Conservation (phyloP, 2,329 filamentous ascomycete species). For the Talaromyces sp. region DNA sequence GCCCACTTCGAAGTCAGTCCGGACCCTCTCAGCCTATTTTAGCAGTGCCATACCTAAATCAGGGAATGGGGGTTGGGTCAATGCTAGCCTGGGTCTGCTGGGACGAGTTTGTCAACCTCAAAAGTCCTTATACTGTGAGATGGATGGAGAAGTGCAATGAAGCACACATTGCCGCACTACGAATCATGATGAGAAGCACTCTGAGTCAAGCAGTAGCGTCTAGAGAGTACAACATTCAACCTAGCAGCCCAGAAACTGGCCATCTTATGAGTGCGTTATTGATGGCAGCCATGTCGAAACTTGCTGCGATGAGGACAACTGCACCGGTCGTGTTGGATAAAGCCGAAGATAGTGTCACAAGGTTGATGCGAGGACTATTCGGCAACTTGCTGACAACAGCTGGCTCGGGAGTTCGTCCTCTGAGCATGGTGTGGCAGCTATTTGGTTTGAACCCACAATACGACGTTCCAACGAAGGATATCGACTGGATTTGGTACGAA, state of each 20-base stretch:
- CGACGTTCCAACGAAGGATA: constrained; percentile 1
- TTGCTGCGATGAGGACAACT: constrained; percentile 10
- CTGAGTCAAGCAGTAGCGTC: constrained; percentile 7
- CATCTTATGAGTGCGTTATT: constrained; percentile 11
- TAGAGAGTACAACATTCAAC: constrained; percentile 2
- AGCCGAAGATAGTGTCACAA: constrained; percentile 18
- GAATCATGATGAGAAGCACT: constrained; percentile 6
- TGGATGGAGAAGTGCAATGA: constrained; percentile 20
- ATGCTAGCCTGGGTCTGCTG: constrained; percentile 25
- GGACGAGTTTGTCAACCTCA: constrained; percentile 24
- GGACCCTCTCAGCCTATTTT: background rate
- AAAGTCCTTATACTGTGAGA: constrained; percentile 18
- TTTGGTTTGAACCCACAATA: constrained; percentile 7
- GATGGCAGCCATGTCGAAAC: constrained; percentile 21
- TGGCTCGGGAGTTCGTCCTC: constrained; percentile 16
- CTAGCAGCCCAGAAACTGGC: constrained; percentile 1
- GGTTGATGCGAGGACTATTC: constrained; percentile 22
- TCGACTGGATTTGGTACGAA: constrained; percentile 1
- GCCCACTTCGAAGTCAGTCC: constrained; percentile 4
- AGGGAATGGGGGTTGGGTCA: constrained; percentile 12
- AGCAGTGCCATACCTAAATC: constrained; percentile 6
- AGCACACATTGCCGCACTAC: constrained; percentile 4
- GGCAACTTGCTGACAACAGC: constrained; percentile 22
- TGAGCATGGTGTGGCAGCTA: constrained; percentile 10
- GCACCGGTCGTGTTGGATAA: constrained; percentile 1